These are phyloP conservation scores for Panicum miliaceum DNA, from an alignment of 176 grass and related monocot genomes.

Conservation along the genomic window DNA sequence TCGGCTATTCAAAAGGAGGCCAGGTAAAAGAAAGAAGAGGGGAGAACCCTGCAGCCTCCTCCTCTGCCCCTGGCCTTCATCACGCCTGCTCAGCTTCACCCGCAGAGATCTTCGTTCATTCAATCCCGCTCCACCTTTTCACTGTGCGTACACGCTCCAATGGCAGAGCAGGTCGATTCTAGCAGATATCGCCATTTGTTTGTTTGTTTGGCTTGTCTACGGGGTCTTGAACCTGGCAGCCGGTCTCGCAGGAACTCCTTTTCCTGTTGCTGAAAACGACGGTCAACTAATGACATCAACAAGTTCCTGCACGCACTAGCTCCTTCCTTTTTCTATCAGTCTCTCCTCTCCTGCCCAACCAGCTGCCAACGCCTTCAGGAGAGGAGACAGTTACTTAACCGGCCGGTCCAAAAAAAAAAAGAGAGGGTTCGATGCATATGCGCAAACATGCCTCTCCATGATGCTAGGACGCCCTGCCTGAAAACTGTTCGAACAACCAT, in stretches of 20 bases:
- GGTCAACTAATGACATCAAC: slow-evolving; percentile 46
- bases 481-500: no score
- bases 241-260: no score
- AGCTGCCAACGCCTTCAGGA: not conserved
- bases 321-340: not conserved
- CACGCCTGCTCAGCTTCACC: not conserved
- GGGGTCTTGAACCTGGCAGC: not conserved
- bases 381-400: not conserved
- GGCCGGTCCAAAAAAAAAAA: not conserved
- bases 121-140: not conserved
- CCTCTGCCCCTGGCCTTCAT: not conserved
- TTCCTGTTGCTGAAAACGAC: slow-evolving; percentile 30
- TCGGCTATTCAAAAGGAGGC: not conserved
- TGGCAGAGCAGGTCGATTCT: not conserved
- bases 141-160: not conserved
- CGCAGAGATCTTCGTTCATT: not conserved
- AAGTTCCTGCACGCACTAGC: not conserved
- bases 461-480: no score
- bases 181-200: not conserved
- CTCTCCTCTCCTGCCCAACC: not conserved
- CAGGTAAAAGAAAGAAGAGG: no score
- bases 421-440: not conserved
- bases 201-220: not conserved
- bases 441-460: not conserved
- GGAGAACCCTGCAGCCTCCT: not conserved